Evolutionary conservation across 371 early-diverging fungal genomes (phyloP).

Genomic region (Lichtheimia corymbifera): DNA sequence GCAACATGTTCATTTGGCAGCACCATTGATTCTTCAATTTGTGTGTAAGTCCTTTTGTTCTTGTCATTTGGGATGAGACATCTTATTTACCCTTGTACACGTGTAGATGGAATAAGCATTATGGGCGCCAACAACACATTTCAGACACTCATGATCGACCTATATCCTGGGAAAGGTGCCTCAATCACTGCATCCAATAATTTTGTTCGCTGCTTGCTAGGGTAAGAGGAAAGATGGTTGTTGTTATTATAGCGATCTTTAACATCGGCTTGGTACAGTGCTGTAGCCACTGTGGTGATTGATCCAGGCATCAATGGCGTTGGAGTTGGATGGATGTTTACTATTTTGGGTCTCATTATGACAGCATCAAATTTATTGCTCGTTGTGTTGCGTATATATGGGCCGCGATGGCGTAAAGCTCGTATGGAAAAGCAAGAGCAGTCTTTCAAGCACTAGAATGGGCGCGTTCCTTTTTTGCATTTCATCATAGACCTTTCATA

Average conservation of each 20-base stretch:
- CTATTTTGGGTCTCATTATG: constrained; percentile 27
- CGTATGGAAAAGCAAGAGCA: constrained; percentile 4
- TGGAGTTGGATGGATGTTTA: constrained; percentile 40
- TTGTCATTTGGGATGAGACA: background rate
- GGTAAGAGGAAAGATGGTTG: constrained; percentile 16
- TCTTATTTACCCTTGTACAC: background rate
- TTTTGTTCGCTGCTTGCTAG: constrained; percentile 34
- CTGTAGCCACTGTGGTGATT: constrained; percentile 25
- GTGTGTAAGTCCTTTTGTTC: constrained; percentile 8
- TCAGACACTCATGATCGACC: constrained; percentile 33
- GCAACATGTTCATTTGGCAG: constrained; percentile 7
- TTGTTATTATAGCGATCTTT: background rate
- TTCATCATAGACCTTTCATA: too few species aligned
- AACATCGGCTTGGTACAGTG: constrained; percentile 11
- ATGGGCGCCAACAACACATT: constrained; percentile 5
- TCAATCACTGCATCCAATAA: constrained; percentile 46
- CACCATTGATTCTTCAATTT: constrained; percentile 13
- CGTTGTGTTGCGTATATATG: constrained; percentile 1
- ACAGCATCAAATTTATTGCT: constrained; percentile 1
- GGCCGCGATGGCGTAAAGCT: constrained; percentile 5
- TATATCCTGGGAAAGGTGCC: constrained; percentile 35
- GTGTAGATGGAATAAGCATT: background rate
- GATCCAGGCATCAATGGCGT: constrained; percentile 34
- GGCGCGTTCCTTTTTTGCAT: too few species aligned
- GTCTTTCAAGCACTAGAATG: background rate